Percentiles rank a stretch among this genome's conserved stretches.
Evolutionary conservation across 345 rosid species (phyloP).

Genomic region (Eucalyptus pauciflora): DNA sequence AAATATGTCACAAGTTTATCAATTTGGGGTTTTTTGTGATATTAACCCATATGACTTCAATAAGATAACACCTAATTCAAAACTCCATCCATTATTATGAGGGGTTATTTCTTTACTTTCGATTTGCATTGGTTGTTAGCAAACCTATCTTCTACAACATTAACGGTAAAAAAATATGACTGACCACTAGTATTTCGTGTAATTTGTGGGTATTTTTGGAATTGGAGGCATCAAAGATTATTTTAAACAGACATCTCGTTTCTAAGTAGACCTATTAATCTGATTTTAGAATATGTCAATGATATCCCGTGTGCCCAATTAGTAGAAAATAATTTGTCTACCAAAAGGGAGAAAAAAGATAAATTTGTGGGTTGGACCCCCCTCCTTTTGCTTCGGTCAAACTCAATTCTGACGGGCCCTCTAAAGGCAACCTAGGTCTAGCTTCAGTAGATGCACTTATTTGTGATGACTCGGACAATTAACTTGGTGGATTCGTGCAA

Average conservation of each 20-base stretch:
- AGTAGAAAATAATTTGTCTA: background rate
- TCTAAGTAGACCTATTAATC: background rate
- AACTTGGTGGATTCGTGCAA: background rate
- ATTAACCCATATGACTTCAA: too few relatives aligned
- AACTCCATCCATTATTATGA: background rate
- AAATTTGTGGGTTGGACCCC: background rate
- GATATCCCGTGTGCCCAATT: accelerated
- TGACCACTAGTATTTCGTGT: background rate
- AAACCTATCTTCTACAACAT: background rate
- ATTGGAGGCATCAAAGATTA: background rate
- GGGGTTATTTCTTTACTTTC: background rate
- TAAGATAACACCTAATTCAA: background rate
- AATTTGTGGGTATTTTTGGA: too few relatives aligned
- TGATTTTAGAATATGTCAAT: background rate
- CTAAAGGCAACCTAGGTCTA: background rate
- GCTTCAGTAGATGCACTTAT: background rate
- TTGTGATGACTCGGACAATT: accelerated
- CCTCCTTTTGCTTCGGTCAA: background rate
- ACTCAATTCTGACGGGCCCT: background rate
- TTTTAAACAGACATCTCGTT: accelerated
- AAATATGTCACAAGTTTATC: accelerated
- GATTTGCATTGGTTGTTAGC: too few relatives aligned
- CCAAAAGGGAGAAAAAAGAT: background rate
- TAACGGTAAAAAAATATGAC: background rate
- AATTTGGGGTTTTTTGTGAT: accelerated